Conservation (phyloP, 495 filamentous ascomycete species). For the Hypoxylon lienhwacheense region DNA sequence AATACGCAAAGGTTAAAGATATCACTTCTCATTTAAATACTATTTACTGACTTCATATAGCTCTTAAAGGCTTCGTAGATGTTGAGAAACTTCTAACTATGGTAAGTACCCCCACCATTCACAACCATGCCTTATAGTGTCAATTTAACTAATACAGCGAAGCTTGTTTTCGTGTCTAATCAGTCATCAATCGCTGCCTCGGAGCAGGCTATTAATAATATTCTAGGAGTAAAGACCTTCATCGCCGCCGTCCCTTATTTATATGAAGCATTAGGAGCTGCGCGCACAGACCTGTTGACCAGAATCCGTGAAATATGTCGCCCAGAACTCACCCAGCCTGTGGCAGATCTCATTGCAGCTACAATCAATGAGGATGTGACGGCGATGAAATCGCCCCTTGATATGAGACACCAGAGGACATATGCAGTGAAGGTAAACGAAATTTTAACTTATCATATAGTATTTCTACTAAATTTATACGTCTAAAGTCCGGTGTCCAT, state of each 20-base stretch:
- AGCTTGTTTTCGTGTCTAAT: constrained; percentile 49
- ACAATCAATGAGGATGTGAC: constrained; percentile 80
- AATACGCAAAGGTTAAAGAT: constrained; percentile 61
- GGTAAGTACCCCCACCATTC: constrained; percentile 39
- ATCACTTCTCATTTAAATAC: neutral
- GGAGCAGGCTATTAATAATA: constrained; percentile 81
- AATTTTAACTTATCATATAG: neutral
- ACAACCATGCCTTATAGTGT: too few species aligned
- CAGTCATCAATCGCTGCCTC: constrained; percentile 65
- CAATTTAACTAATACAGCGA: constrained; percentile 24
- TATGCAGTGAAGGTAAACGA: constrained; percentile 80
- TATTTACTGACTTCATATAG: constrained; percentile 43
- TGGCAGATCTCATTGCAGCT: constrained; percentile 65
- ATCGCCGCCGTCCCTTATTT: constrained; percentile 67
- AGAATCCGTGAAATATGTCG: constrained; percentile 70
- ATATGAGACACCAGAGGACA: constrained; percentile 86
- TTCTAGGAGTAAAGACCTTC: constrained; percentile 85
- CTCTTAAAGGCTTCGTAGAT: constrained; percentile 73
- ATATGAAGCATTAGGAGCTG: constrained; percentile 66
- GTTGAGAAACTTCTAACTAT: constrained; percentile 66
- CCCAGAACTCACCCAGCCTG: constrained; percentile 58
- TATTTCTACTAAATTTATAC: neutral
- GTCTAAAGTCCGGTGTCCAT: constrained; percentile 71
- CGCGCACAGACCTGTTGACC: constrained; percentile 64
- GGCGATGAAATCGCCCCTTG: constrained; percentile 78